Percentiles rank a stretch among this genome's conserved stretches.
Conservation (phyloP, 1,139 yeast species). For the Yamadazyma aaseri region DNA sequence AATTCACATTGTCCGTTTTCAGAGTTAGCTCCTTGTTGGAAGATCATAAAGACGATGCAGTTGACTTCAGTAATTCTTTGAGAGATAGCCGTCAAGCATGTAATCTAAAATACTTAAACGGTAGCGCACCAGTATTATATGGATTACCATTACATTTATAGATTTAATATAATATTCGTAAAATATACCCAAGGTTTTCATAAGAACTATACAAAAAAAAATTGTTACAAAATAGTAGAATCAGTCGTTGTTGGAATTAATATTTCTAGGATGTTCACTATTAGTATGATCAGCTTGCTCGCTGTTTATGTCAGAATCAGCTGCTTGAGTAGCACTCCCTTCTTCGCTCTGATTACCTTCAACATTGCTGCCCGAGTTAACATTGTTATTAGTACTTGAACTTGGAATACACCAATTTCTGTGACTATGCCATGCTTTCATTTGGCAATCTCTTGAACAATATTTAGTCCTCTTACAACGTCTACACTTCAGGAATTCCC, state of each 20-base stretch:
- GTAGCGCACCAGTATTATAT: slow-evolving; percentile 33
- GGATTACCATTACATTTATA: slow-evolving; percentile 23
- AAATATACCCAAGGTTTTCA: no score
- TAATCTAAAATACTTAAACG: slow-evolving; percentile 43
- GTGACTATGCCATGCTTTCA: slow-evolving; percentile 89
- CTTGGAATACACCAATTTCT: slow-evolving; percentile 87
- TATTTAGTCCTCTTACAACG: slow-evolving; percentile 93
- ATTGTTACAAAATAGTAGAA: neutral
- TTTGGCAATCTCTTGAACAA: slow-evolving; percentile 89
- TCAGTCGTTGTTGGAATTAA: neutral
- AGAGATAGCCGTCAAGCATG: slow-evolving; percentile 60
- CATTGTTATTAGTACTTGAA: slow-evolving; percentile 17
- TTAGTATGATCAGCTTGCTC: neutral
- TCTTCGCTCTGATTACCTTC: neutral
- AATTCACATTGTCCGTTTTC: slow-evolving; percentile 61
- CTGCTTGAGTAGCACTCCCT: neutral
- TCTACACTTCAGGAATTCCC: slow-evolving; percentile 93
- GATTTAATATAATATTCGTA: slow-evolving; percentile 3
- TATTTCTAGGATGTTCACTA: neutral
- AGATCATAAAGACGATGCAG: slow-evolving; percentile 2
- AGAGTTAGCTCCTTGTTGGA: slow-evolving; percentile 58
- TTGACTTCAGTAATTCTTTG: slow-evolving; percentile 16
- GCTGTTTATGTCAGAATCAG: neutral
- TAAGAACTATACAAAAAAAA: no score
- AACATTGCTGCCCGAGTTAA: slow-evolving; percentile 3